Conservation (phyloP, 352 stramenopile species). For the Stramenopiles sp. region DNA sequence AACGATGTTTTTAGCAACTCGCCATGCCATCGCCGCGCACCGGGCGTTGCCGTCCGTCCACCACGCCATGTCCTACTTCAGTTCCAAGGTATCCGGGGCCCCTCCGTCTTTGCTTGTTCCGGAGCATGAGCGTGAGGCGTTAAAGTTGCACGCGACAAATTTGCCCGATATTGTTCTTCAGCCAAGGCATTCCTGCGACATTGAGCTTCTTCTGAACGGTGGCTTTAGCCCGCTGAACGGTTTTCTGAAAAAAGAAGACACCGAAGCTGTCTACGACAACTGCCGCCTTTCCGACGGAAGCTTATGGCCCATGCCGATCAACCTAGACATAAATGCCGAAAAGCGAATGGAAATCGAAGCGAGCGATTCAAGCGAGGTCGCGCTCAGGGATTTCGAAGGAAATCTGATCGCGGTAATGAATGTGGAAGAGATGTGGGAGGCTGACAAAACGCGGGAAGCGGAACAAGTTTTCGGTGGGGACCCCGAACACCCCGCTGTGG, state of each 20-base stretch:
- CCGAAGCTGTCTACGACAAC: constrained; percentile 40
- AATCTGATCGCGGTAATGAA: constrained; percentile 47
- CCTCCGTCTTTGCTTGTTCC: no score
- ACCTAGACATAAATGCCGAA: constrained; percentile 55
- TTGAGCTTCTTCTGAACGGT: constrained; percentile 68
- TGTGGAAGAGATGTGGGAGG: constrained; percentile 54
- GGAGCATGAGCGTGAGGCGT: no score
- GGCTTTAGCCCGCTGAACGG: constrained; percentile 59
- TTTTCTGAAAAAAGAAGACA: constrained; percentile 60
- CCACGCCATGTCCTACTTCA: no score
- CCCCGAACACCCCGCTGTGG: constrained; percentile 57
- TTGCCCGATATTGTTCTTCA: no score
- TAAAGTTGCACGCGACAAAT: no score
- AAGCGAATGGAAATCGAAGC: no score
- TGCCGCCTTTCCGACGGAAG: constrained; percentile 45
- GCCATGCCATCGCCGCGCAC: no score
- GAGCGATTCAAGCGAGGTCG: constrained; percentile 39
- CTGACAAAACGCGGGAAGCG: constrained; percentile 60
- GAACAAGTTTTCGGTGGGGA: constrained; percentile 64
- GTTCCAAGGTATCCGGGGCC: no score
- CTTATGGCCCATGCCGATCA: constrained; percentile 61
- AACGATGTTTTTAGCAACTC: no score
- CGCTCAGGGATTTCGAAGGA: constrained; percentile 47
- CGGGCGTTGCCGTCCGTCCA: no score
- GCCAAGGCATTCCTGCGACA: constrained; percentile 69